Evolutionary conservation across 2,329 filamentous ascomycete genomes (phyloP), one percentile per base, ranked within the genome.

Genomic region (Calonectria crousiana): DNA sequence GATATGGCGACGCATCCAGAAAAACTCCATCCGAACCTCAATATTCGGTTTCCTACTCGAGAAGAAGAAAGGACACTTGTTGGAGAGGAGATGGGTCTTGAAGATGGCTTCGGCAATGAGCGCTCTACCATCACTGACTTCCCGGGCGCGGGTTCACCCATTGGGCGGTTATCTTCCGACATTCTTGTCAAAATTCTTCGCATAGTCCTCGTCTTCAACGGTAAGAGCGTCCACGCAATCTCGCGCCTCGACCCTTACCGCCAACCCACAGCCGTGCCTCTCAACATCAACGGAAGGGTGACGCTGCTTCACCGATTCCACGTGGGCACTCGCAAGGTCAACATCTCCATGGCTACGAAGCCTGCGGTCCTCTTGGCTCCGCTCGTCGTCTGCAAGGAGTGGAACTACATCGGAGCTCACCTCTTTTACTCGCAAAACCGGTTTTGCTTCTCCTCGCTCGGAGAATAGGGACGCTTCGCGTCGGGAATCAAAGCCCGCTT

Each of bases 391-490:
- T 86, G 80, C 67, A 86, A 82, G 69, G 76, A 80, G 1, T 88
- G 86, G 84, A 78, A 83, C 64, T 86, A 84, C 34, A 76, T 87
- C 1, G 87, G 85, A 0, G 77, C 81, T 2, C 85, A 87, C 72
- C 74, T 86, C 3, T 90, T 90, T 74, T 90, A 90, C 69, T 87
- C 87, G 10, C 73, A 81, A 1, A 90, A 90, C 75, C 87, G 81
- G 0, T 90, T 90, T 73, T 86, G 85, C 0, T 90, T 90, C 76
- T 89, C 87, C n/a, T 88, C 86, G n/a, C 79, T 90, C 0, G 88
- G 89, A 58, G 88, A 90, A 78, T 86, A 88, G 78, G 85, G 85
- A 67, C 84, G 87, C 53, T 90, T 90, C 76, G 84, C 83, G 68
- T 77, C 76, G 1, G 85, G 87, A 0, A 89, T 89, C 28, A 83